phyloP scores from a whole-genome alignment of 306 rosid species.

The Ormosia emarginata region DNA sequence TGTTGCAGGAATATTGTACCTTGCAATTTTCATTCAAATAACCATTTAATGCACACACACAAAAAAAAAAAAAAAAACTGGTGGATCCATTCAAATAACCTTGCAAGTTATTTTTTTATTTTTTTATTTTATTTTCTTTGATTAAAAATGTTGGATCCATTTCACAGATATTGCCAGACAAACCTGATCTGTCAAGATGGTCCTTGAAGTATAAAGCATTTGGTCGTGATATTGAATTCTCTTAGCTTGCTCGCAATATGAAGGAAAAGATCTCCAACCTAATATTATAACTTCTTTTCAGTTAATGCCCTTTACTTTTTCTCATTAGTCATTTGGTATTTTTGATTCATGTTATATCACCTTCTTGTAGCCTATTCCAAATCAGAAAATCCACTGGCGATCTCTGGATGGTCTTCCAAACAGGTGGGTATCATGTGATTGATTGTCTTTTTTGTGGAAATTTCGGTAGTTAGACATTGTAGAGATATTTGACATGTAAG shows the following conservation, averaged over 20 bases:
- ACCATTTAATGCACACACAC: neutral
- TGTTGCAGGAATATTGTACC: neutral
- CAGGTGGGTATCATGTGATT: slow-evolving; percentile 27
- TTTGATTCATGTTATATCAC: slow-evolving; percentile 16
- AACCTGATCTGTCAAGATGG: slow-evolving; percentile 91
- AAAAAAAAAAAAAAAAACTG: neutral
- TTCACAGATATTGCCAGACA: too few relatives aligned
- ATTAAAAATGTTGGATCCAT: slow-evolving; percentile 15
- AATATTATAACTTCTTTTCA: neutral
- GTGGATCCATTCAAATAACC: too few relatives aligned
- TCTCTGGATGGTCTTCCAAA: slow-evolving; percentile 93
- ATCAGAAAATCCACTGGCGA: slow-evolving; percentile 97
- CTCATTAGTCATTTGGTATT: neutral
- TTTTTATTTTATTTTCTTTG: neutral
- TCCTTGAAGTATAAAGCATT: slow-evolving; percentile 84
- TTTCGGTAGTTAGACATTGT: neutral
- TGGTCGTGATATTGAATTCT: slow-evolving; percentile 73
- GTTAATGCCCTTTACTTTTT: neutral
- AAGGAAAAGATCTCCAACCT: slow-evolving; percentile 59
- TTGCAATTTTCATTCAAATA: neutral
- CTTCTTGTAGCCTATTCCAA: slow-evolving; percentile 77
- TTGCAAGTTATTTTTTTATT: too few relatives aligned
- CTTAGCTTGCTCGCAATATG: slow-evolving; percentile 98
- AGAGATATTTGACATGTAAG: neutral
- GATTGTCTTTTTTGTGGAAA: neutral